Conservation (phyloP, 208 protist species). For the Phytomonas serpens region DNA sequence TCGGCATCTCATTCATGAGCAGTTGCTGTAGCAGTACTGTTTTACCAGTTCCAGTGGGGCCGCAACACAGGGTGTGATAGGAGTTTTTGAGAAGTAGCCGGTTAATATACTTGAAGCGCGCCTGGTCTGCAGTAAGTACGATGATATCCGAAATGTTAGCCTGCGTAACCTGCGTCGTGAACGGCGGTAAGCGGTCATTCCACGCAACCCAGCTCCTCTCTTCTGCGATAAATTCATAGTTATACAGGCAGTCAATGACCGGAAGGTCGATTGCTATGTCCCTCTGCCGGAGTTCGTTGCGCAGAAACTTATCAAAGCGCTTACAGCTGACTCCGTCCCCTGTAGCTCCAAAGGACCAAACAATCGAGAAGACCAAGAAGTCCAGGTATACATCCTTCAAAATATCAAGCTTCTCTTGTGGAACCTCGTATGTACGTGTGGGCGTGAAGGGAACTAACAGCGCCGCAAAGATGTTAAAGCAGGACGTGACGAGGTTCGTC, state of each 20-base stretch:
- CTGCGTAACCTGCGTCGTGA: conserved; percentile 76
- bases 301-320: conserved; percentile 93
- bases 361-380: conserved; percentile 94
- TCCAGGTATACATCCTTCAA: conserved; percentile 76
- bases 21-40: conserved; percentile 93
- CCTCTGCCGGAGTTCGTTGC: conserved; percentile 47
- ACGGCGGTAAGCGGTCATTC: conserved; percentile 85
- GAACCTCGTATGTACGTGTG: conserved; percentile 69
- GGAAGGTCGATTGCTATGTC: conserved; percentile 80
- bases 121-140: conserved; percentile 96
- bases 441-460: conserved; percentile 86
- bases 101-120: conserved; percentile 95
- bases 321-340: conserved; percentile 83
- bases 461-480: conserved; percentile 92
- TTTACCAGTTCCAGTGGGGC: conserved; percentile 97
- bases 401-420: conserved; percentile 70
- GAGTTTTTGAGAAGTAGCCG: conserved; percentile 84
- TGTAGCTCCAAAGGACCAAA: conserved; percentile 97
- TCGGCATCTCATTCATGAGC: conserved; percentile 91
- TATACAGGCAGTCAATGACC: conserved; percentile 90
- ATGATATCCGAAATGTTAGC: conserved; percentile 95
- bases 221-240: conserved; percentile 91
- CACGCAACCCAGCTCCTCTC: conserved; percentile 90
- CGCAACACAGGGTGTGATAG: conserved; percentile 93
- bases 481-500: conserved; percentile 90